A percentile compares a stretch with the other conserved stretches of the same genome.
phyloP scores from a whole-genome alignment of 2,329 filamentous ascomycete genomes.

The Microcyclospora tardicrescens region DNA sequence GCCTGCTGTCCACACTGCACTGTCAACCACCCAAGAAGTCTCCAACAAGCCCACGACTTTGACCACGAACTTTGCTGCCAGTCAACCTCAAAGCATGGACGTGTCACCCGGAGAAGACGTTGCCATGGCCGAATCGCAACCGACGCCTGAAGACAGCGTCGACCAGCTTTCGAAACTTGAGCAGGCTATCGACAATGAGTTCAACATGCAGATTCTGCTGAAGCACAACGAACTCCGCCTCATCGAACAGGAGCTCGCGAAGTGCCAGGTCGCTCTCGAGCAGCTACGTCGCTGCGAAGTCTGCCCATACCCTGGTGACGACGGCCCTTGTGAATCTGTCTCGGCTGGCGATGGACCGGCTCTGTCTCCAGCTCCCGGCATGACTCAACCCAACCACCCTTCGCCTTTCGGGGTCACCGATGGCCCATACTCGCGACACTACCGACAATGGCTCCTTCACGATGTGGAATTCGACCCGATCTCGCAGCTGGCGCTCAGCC shows the following conservation, averaged over 20 bases:
- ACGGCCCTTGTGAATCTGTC: conserved; percentile 54
- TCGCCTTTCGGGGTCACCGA: conserved; percentile 83
- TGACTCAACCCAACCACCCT: conserved; percentile 60
- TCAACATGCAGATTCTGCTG: conserved; percentile 79
- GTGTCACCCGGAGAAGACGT: conserved; percentile 1
- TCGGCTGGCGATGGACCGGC: conserved; percentile 63
- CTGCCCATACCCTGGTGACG: conserved; percentile 71
- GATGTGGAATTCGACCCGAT: conserved; percentile 66
- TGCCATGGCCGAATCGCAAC: conserved; percentile 5
- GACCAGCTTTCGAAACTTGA: conserved; percentile 39
- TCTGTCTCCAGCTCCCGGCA: conserved; percentile 48
- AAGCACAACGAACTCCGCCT: conserved; percentile 91
- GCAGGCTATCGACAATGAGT: conserved; percentile 69
- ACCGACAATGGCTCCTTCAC: conserved; percentile 87
- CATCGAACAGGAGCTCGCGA: conserved; percentile 91
- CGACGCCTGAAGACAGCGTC: conserved; percentile 2
- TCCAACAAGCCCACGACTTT: no score
- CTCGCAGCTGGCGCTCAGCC: conserved; percentile 15
- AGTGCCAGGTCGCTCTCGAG: conserved; percentile 86
- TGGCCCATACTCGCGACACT: conserved; percentile 87
- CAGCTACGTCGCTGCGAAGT: conserved; percentile 85
- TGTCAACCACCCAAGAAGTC: no score
- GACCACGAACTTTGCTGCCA: no score
- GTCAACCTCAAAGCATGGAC: not conserved
- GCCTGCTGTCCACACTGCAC: no score